Conservation (phyloP, 225 moss, liverwort and hornwort species). For the Physcomitrium patens region DNA sequence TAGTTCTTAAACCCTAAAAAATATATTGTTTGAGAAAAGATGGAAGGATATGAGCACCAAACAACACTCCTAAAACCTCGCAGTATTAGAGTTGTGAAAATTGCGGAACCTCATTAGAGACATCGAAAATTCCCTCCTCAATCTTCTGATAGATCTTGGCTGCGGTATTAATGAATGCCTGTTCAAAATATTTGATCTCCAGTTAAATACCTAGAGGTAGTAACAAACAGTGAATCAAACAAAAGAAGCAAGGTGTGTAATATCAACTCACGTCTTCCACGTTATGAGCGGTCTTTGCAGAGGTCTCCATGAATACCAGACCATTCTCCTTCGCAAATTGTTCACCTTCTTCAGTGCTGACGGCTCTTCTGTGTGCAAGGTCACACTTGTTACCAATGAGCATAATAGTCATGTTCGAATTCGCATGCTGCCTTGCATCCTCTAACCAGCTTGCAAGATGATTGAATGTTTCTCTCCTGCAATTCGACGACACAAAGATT, state of each 20-base stretch:
- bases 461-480: slow-evolving; percentile 97
- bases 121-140: slow-evolving; percentile 96
- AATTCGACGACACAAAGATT: slow-evolving; percentile 9
- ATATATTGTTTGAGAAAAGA: background rate
- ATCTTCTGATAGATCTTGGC: slow-evolving; percentile 99
- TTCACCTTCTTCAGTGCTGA: slow-evolving; percentile 97
- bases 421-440: slow-evolving; percentile 99
- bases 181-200: slow-evolving; percentile 12
- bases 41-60: background rate
- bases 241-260: background rate
- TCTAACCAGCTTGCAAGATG: slow-evolving; percentile 99
- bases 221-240: background rate
- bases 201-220: background rate
- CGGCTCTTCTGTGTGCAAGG: slow-evolving; percentile 90
- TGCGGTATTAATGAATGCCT: slow-evolving; percentile 97
- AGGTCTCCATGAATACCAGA: slow-evolving; percentile 95
- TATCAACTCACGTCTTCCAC: slow-evolving; percentile 77
- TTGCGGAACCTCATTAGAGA: slow-evolving; percentile 84
- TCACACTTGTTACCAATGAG: slow-evolving; percentile 98
- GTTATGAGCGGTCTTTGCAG: slow-evolving; percentile 91
- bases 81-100: background rate
- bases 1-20: background rate
- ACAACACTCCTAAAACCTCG: background rate
- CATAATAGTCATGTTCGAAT: slow-evolving; percentile 99
- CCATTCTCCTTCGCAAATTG: slow-evolving; percentile 98